Base-by-base conservation (phyloP, 345 rosid genomes). In the Arabidopsis suecica region DNA sequence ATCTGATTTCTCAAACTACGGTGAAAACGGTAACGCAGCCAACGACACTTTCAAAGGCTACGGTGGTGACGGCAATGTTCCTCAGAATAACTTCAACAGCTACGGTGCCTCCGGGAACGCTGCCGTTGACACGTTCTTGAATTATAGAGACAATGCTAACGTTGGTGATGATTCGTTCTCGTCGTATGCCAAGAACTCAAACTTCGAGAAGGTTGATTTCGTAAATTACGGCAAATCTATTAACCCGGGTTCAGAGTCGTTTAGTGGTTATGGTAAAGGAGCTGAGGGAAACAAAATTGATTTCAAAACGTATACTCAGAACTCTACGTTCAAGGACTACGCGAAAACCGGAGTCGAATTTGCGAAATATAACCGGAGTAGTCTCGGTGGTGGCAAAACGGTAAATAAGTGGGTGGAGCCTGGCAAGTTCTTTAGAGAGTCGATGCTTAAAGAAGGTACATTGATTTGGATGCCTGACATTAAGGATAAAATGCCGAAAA, bases 401-500 rank as follows among this genome's bases (percentile, higher is more conserved):
- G 85, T 83, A 9, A 91, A 86, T 77, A 83, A 65, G 50, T 89
- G 97, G 97, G 82, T 88, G 1, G 97, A 91, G 57, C 91, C 93
- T 44, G 97, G 97, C 8, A 91, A 91, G 55, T 91, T 92, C 81
- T 92, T 92, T 38, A 74, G 96, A 7, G 93, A 92, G 72, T 59
- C 82, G 0, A 68, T 74, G 69, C 77, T 89, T 23, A 88, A 86
- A 68, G 77, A 75, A 69, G 96, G 97, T n/a, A 83, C 75, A 0
- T 77, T 83, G 61, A 83, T 92, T 83, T 84, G 88, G 6, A 85
- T 92, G 93, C 97, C 97, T 23, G 96, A 92, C 70, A 84, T 92
- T 37, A 72, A 69, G 34, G 97, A 92, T 81, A 92, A 88, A 78
- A 88, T 89, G 97, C 97, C 97, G 3, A 78, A 67, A 72, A 89